Conservation (phyloP, 1,284 basidiomycete genomes). For the Ustilago sp. region DNA sequence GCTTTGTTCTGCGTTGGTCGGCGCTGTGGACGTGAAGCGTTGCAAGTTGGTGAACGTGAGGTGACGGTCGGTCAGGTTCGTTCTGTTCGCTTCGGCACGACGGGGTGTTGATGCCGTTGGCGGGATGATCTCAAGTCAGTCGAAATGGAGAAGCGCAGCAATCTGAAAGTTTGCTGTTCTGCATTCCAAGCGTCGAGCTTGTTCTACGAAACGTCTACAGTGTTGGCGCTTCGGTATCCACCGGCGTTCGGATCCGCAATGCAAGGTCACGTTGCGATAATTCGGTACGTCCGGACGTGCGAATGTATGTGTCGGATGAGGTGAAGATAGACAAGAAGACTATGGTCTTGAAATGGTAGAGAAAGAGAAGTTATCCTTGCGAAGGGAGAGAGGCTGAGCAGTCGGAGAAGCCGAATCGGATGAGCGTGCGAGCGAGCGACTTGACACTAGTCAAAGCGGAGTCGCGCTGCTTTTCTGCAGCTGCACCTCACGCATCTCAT, state of each 20-base stretch:
- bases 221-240: not conserved
- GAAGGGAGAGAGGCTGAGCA: not conserved
- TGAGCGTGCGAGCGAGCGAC: not conserved
- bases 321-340: not conserved
- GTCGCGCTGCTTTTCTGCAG: not conserved
- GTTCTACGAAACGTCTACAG: not conserved
- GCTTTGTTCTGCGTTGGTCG: not conserved
- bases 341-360: not conserved
- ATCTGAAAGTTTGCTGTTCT: not conserved
- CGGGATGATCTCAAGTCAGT: not conserved
- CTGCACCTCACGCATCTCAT: not conserved
- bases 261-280: not conserved
- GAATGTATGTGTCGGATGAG: not conserved
- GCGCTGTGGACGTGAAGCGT: not conserved
- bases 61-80: no score
- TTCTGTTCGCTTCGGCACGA: not conserved
- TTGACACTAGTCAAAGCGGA: not conserved
- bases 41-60: not conserved
- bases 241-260: constrained; percentile 1
- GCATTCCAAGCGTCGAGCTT: not conserved
- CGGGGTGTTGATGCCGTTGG: not conserved
- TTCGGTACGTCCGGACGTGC: not conserved
- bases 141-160: not conserved
- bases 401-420: not conserved
- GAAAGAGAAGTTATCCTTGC: not conserved